These are phyloP conservation scores for Teunomyces gatunensis DNA, from an alignment of 805 yeast species.

Conservation along the genomic window DNA sequence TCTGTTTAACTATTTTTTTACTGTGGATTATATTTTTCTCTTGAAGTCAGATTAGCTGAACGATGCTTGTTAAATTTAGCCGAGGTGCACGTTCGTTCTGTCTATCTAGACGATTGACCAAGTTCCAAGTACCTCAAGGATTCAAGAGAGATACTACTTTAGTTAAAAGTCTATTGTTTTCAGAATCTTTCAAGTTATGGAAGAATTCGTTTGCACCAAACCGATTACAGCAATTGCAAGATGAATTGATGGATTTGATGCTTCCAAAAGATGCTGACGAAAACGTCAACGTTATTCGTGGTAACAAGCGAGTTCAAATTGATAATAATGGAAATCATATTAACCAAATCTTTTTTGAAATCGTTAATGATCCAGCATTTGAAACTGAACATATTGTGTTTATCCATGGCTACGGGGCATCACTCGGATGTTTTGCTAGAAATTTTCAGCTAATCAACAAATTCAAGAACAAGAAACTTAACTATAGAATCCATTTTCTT, in stretches of 20 bases:
- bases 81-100: neutral
- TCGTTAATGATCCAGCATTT: constrained; percentile 21
- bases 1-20: neutral
- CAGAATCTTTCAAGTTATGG: constrained; percentile 15
- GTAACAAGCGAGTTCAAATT: constrained; percentile 16
- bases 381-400: constrained; percentile 45
- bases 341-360: constrained; percentile 33
- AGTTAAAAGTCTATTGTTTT: neutral
- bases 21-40: neutral
- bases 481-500: constrained; percentile 47
- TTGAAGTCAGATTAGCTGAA: neutral
- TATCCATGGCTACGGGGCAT: constrained; percentile 58
- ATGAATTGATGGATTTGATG: constrained; percentile 34
- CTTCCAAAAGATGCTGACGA: constrained; percentile 19
- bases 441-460: constrained; percentile 44
- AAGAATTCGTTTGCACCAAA: constrained; percentile 18
- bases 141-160: neutral
- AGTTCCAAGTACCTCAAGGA: neutral
- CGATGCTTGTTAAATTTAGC: neutral
- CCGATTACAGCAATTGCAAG: constrained; percentile 31
- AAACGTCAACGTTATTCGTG: constrained; percentile 21
- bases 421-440: constrained; percentile 55
- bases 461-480: constrained; percentile 25
- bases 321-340: constrained; percentile 27
- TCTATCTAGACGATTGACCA: neutral